phyloP scores from a whole-genome alignment of 192 early-diverging fungal species.

The Pilobolus umbonatus region DNA sequence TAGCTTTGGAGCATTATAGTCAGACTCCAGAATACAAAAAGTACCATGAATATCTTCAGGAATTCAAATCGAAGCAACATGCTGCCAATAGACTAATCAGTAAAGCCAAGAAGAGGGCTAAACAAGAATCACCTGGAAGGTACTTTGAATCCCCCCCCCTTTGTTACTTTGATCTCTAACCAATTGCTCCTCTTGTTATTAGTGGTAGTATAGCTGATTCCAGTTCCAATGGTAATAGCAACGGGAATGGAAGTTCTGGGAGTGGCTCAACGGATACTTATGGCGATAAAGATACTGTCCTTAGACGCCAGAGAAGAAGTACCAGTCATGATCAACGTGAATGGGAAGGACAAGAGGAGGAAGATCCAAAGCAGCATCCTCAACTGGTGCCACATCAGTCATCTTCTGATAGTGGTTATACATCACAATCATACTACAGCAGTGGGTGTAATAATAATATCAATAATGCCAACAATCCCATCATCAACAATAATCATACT shows the following conservation, averaged over 20 bases:
- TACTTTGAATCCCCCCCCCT: too few species aligned
- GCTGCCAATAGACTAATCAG: conserved; percentile 9
- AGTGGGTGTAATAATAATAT: background rate
- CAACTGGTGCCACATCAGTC: background rate
- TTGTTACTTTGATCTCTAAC: too few species aligned
- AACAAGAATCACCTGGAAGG: conserved; percentile 17
- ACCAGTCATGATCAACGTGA: too few species aligned
- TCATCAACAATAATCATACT: background rate
- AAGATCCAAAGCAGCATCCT: background rate
- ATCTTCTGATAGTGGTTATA: conserved; percentile 4
- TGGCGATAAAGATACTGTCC: conserved; percentile 7
- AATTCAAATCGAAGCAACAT: conserved; percentile 33
- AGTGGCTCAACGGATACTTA: conserved; percentile 15
- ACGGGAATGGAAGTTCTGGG: conserved; percentile 20
- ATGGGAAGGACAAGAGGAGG: too few species aligned
- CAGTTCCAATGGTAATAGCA: conserved; percentile 31
- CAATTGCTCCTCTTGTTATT: too few species aligned
- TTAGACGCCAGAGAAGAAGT: background rate
- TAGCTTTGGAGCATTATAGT: conserved; percentile 20
- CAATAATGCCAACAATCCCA: too few species aligned
- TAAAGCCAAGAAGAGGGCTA: conserved; percentile 11
- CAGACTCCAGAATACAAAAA: conserved; percentile 22
- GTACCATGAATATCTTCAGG: conserved; percentile 34
- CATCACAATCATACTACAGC: conserved; percentile 4
- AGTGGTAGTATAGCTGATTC: conserved; percentile 28